A percentile compares a stretch with the other conserved stretches of the same genome.
Conservation (phyloP, 495 filamentous ascomycete genomes). For the Penicillium malachiteum region DNA sequence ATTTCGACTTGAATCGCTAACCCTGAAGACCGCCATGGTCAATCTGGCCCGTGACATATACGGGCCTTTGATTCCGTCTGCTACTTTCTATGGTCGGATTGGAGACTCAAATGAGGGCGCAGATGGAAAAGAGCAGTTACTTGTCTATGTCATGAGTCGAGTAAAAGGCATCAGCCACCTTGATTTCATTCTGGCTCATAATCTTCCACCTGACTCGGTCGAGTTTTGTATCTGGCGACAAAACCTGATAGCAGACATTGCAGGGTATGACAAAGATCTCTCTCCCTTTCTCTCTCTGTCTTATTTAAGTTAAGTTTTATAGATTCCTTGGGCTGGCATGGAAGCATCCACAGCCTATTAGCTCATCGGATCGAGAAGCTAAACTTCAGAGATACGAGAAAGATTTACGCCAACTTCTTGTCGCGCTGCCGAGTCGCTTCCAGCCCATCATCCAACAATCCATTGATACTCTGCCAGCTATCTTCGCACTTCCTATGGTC, state of each 20-base stretch:
- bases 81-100: constrained; percentile 35
- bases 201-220: constrained; percentile 26
- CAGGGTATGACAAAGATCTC: constrained; percentile 21
- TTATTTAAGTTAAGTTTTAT: not conserved
- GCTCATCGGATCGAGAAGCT: constrained; percentile 20
- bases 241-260: constrained; percentile 31
- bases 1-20: constrained; percentile 39
- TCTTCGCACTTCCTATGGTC: constrained; percentile 41
- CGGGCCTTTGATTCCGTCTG: constrained; percentile 29
- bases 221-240: constrained; percentile 30
- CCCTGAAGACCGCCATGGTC: constrained; percentile 27
- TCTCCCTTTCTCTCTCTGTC: not conserved
- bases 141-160: constrained; percentile 38
- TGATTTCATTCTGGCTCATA: constrained; percentile 34
- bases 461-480: constrained; percentile 26
- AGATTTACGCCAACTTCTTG: constrained; percentile 30
- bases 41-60: constrained; percentile 32
- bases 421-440: constrained; percentile 35
- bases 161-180: constrained; percentile 36
- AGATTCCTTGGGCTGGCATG: constrained; percentile 39
- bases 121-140: constrained; percentile 34
- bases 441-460: constrained; percentile 30
- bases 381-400: constrained; percentile 23
- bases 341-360: constrained; percentile 30
- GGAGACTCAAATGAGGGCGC: constrained; percentile 18